These are phyloP conservation scores for Malus sylvestris DNA, from an alignment of 306 rosid genomes.

Conservation along the genomic window DNA sequence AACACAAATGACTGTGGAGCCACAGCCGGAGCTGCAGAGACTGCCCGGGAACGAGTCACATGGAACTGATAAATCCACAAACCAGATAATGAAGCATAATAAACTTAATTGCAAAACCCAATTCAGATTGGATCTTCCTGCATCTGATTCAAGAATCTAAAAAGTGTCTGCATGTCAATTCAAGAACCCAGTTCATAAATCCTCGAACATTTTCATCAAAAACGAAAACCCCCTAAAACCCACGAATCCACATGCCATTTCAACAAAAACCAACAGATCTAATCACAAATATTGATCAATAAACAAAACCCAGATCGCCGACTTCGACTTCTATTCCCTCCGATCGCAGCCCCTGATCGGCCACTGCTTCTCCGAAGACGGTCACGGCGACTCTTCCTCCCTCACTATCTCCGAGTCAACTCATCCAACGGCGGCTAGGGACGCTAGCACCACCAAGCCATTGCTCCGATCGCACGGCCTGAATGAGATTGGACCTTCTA, in stretches of 20 bases:
- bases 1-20: no score
- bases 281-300: background rate
- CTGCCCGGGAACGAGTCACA: slow-evolving; percentile 60
- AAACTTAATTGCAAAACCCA: no score
- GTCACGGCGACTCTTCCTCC: no score
- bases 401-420: no score
- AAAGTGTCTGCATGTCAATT: background rate
- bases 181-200: background rate
- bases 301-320: background rate
- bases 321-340: no score
- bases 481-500: no score
- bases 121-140: background rate
- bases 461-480: no score
- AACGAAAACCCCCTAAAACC: background rate
- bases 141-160: background rate
- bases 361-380: no score
- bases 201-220: background rate
- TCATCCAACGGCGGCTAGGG: no score
- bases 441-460: no score
- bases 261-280: background rate
- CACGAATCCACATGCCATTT: background rate
- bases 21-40: no score
- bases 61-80: slow-evolving; percentile 52
- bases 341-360: no score
- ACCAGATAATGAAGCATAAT: slow-evolving; percentile 66